Conservation (phyloP, 768 basidiomycete genomes). For the Tricholoma hemisulphureum region DNA sequence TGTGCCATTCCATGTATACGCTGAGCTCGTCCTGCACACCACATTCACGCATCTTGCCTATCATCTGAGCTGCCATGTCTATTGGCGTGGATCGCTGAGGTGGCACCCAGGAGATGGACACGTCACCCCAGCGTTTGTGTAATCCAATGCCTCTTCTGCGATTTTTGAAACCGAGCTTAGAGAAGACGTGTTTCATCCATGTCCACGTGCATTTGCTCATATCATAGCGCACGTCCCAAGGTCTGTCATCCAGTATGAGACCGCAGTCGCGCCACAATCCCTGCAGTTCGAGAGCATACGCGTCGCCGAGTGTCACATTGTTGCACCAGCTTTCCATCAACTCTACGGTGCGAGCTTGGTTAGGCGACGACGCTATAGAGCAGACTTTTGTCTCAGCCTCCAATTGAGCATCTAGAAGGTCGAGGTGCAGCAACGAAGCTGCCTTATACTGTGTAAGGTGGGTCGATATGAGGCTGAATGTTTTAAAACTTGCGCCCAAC, state of each 20-base stretch:
- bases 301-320: background rate
- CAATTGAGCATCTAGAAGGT: background rate
- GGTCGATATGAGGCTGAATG: background rate
- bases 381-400: background rate
- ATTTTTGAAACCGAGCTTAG: background rate
- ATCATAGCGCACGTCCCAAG: constrained; percentile 1
- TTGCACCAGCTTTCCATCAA: background rate
- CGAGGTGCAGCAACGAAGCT: background rate
- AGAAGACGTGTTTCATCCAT: constrained; percentile 1
- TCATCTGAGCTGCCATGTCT: background rate
- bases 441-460: constrained; percentile 1
- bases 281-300: background rate
- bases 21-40: constrained; percentile 4
- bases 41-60: constrained; percentile 2
- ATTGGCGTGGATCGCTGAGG: constrained; percentile 2
- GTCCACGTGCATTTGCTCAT: constrained; percentile 3
- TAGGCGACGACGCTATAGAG: background rate
- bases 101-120: background rate
- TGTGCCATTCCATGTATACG: constrained; percentile 8
- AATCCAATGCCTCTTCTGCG: background rate
- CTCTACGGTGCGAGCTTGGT: background rate
- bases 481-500: background rate
- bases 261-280: background rate
- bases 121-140: constrained; percentile 1
- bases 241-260: background rate